Evolutionary conservation across 2,329 filamentous ascomycete species (phyloP).

Genomic region (Monosporascus ibericus): DNA sequence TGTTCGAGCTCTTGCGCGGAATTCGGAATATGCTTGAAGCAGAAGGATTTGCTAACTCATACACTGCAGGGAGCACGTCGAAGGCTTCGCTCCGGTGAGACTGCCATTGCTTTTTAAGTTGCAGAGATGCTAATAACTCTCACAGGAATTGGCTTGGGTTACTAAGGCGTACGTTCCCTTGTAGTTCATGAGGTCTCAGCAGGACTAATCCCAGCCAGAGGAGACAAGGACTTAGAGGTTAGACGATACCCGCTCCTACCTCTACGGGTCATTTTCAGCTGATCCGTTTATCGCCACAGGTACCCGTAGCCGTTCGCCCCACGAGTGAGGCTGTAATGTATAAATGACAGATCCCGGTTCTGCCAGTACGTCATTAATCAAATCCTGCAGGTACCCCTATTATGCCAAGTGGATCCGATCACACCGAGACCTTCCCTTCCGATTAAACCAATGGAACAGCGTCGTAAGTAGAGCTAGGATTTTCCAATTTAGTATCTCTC

Average conservation of each 20-base stretch:
- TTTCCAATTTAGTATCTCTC: not conserved
- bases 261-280: not conserved
- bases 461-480: slow-evolving; percentile 29
- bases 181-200: slow-evolving; percentile 14
- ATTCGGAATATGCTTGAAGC: not conserved
- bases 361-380: slow-evolving; percentile 1
- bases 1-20: not conserved
- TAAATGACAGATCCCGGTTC: slow-evolving; percentile 9
- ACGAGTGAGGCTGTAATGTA: slow-evolving; percentile 54
- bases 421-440: slow-evolving; percentile 88
- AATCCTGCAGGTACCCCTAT: slow-evolving; percentile 65
- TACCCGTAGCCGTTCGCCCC: slow-evolving; percentile 61
- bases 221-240: slow-evolving; percentile 80
- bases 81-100: slow-evolving; percentile 78
- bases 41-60: not conserved
- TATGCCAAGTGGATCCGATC: slow-evolving; percentile 88
- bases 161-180: slow-evolving; percentile 63
- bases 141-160: slow-evolving; percentile 71
- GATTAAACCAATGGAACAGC: slow-evolving; percentile 97
- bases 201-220: slow-evolving; percentile 43
- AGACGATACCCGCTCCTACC: not conserved
- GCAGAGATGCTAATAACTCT: not conserved
- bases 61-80: slow-evolving; percentile 81
- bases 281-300: slow-evolving; percentile 26
- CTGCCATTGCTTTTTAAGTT: not conserved